phyloP scores from a whole-genome alignment of 139 green algal species.

The Mesostigma viride region DNA sequence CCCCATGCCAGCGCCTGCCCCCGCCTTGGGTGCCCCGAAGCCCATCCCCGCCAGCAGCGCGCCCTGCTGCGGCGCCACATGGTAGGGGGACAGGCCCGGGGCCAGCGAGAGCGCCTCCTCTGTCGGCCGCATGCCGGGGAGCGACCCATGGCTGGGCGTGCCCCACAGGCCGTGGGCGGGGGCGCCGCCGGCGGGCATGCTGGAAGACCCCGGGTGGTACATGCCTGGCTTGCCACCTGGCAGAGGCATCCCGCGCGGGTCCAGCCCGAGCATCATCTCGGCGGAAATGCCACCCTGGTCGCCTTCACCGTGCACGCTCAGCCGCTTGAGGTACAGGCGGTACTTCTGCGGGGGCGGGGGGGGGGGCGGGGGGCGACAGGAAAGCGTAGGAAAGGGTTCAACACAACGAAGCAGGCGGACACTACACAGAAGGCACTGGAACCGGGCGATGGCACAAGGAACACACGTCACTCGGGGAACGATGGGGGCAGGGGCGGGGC shows the following conservation, averaged over 20 bases:
- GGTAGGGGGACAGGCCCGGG: too few relatives aligned
- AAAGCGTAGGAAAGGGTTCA: background rate
- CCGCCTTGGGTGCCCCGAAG: too few relatives aligned
- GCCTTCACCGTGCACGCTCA: conserved; percentile 32
- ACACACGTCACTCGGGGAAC: too few relatives aligned
- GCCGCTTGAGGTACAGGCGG: conserved; percentile 78
- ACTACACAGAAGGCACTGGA: too few relatives aligned
- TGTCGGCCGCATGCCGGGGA: too few relatives aligned
- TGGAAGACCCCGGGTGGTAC: background rate
- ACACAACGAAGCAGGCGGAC: too few relatives aligned
- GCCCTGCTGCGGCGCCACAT: too few relatives aligned
- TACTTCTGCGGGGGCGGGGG: conserved; percentile 90
- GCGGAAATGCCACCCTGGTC: background rate
- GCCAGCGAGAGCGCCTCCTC: too few relatives aligned
- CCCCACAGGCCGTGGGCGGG: background rate
- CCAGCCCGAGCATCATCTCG: background rate
- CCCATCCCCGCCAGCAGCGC: too few relatives aligned
- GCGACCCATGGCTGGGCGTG: background rate
- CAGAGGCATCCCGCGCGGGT: background rate
- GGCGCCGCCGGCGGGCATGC: background rate
- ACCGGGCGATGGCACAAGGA: too few relatives aligned
- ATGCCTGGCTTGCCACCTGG: background rate
- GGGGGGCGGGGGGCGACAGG: background rate
- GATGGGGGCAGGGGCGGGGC: too few relatives aligned
- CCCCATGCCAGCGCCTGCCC: too few relatives aligned